These are phyloP conservation scores for Hyphopichia khmerensis DNA, from an alignment of 1,139 yeast species.

Conservation along the genomic window DNA sequence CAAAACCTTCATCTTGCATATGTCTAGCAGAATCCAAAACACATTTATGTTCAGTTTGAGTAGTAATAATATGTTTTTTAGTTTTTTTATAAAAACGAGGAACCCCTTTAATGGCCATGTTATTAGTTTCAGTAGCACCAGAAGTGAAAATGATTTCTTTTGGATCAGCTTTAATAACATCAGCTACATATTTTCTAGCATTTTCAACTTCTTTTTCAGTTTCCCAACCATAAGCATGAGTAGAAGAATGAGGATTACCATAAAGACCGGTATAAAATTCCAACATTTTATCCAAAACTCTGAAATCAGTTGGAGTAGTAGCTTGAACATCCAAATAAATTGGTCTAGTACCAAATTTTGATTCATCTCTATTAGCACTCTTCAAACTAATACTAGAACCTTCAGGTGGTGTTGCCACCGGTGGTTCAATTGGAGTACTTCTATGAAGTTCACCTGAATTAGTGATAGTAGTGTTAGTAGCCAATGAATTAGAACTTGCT, in stretches of 20 bases:
- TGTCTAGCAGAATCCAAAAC: conserved; percentile 94
- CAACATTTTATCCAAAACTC: conserved; percentile 93
- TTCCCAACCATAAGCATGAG: conserved; percentile 99
- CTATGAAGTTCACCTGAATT: conserved; percentile 17
- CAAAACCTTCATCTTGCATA: conserved; percentile 95
- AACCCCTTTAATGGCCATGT: conserved; percentile 92
- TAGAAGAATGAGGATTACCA: conserved; percentile 97
- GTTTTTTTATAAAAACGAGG: conserved; percentile 88
- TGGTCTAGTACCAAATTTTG: conserved; percentile 69
- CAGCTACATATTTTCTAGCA: conserved; percentile 81
- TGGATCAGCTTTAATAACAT: conserved; percentile 87
- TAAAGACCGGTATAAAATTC: conserved; percentile 89
- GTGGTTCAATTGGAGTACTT: conserved; percentile 15
- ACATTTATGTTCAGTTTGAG: conserved; percentile 98
- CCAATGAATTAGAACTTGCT: conserved; percentile 8
- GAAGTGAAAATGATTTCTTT: conserved; percentile 95
- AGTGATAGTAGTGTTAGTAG: conserved; percentile 12
- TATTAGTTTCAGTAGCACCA: conserved; percentile 97
- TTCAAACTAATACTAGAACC: conserved; percentile 46
- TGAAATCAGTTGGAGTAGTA: conserved; percentile 96
- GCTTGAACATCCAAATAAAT: conserved; percentile 96
- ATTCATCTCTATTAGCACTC: conserved; percentile 47
- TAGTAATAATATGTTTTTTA: conserved; percentile 90
- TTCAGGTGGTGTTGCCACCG: conserved; percentile 34
- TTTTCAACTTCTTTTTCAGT: conserved; percentile 88